A percentile compares a stretch with the other conserved stretches of the same genome.
These are phyloP conservation scores for Neurospora sp. DNA, from an alignment of 495 filamentous ascomycete species.

Conservation along the genomic window DNA sequence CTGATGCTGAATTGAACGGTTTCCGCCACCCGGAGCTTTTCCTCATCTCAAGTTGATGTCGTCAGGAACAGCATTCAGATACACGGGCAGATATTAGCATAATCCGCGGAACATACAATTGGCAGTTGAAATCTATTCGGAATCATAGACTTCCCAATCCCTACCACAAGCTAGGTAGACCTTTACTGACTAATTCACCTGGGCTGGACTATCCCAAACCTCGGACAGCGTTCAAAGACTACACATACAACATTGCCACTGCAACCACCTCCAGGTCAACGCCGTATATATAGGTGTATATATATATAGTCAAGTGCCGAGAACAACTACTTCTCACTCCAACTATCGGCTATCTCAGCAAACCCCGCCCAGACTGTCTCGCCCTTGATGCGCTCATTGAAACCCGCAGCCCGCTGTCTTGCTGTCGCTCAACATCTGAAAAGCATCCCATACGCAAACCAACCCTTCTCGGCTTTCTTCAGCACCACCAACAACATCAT, in stretches of 20 bases:
- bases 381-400: constrained; percentile 18
- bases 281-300: background rate
- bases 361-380: background rate
- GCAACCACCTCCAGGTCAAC: background rate
- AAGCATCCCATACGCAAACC: constrained; percentile 1
- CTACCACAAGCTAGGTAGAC: background rate
- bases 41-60: background rate
- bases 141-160: background rate
- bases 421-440: constrained; percentile 19
- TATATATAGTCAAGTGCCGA: background rate
- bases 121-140: background rate
- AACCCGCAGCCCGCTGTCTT: constrained; percentile 20
- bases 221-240: background rate
- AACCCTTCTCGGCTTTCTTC: constrained; percentile 15
- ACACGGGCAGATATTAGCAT: background rate
- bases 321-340: background rate
- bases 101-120: background rate
- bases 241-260: background rate
- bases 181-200: background rate
- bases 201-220: background rate
- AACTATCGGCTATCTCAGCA: background rate
- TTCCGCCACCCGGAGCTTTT: background rate
- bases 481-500: constrained; percentile 13
- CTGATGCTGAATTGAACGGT: background rate
- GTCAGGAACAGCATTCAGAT: background rate